Base-by-base conservation (phyloP, 148 eudicot species). In the Tetragonia tetragonoides region DNA sequence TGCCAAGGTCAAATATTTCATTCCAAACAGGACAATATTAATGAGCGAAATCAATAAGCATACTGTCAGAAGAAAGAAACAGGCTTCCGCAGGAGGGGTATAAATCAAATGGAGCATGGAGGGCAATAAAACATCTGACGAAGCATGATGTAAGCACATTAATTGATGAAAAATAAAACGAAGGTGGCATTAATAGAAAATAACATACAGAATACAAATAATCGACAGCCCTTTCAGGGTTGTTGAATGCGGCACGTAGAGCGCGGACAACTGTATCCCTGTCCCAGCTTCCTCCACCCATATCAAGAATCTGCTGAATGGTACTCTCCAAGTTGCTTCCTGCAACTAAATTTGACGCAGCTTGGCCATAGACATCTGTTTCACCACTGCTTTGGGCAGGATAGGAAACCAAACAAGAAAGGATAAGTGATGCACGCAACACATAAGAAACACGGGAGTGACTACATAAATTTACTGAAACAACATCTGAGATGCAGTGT, bases 251-350 rank as follows among this genome's bases (percentile, higher is more conserved):
- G 72, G 98, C 98, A 70, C 94, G 92, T 64, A 91, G 80, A 34
- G 98, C 98, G 42, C 91, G 92, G 49, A 88, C 80, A 84, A 93
- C 94, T 67, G 91, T 91, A 75, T 93, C 96, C 81, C 97, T 80
- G 60, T 91, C 94, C 98, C 98, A 93, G 76, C 89, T 90, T 75
- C 98, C 98, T 54, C 96, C 98, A 60, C 98, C 98, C 96, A 93
- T 93, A 68, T 93, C 98, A 80, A 93, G 88, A 83, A 93, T 90
- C 64, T 90, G 91, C 72, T 93, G 98, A 57, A 93, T 70, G 14
- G 94, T 86, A 63, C 73, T 47, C 82, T 93, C 98, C 54, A 93
- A 79, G 77, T 74, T 85, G 81, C 67, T 86, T 72, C 98, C 98
- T 28, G 94, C 94, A 57, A 93, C 98, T 70, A 93, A 87, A 81